Conservation (phyloP, 2,329 filamentous ascomycete species). For the Didymella sp. region DNA sequence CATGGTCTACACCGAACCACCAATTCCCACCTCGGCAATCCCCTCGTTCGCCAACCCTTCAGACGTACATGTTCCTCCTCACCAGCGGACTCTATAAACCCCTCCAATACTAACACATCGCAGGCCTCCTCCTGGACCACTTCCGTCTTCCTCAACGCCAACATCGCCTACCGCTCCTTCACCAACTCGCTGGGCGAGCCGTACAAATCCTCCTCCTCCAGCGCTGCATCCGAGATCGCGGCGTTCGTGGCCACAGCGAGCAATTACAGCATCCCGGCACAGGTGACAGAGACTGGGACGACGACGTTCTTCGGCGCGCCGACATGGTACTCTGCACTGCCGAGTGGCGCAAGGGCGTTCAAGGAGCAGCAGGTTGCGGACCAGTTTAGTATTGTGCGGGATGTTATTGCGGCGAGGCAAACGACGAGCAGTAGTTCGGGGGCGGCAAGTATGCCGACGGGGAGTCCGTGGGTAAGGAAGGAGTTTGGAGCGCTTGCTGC, state of each 20-base stretch:
- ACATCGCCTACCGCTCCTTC: constrained; percentile 33
- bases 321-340: constrained; percentile 41
- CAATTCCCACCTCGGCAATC: constrained; percentile 38
- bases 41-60: constrained; percentile 33
- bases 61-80: constrained; percentile 27
- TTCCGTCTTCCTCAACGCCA: constrained; percentile 37
- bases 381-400: constrained; percentile 41
- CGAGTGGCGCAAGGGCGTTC: constrained; percentile 34
- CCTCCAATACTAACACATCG: constrained; percentile 7
- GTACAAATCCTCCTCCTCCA: constrained; percentile 38
- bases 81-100: not conserved
- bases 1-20: constrained; percentile 42
- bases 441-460: constrained; percentile 32
- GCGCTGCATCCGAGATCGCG: constrained; percentile 37
- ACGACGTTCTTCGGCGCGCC: constrained; percentile 37
- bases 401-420: constrained; percentile 27
- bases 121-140: constrained; percentile 40
- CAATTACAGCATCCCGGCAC: constrained; percentile 38
- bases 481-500: constrained; percentile 42
- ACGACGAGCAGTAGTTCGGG: constrained; percentile 27
- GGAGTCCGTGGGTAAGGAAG: constrained; percentile 25
- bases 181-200: constrained; percentile 29
- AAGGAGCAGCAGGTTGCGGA: constrained; percentile 43
- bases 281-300: constrained; percentile 31
- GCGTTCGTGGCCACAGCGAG: constrained; percentile 32